Conservation (phyloP, 768 basidiomycete genomes). For the Calocera cornea region DNA sequence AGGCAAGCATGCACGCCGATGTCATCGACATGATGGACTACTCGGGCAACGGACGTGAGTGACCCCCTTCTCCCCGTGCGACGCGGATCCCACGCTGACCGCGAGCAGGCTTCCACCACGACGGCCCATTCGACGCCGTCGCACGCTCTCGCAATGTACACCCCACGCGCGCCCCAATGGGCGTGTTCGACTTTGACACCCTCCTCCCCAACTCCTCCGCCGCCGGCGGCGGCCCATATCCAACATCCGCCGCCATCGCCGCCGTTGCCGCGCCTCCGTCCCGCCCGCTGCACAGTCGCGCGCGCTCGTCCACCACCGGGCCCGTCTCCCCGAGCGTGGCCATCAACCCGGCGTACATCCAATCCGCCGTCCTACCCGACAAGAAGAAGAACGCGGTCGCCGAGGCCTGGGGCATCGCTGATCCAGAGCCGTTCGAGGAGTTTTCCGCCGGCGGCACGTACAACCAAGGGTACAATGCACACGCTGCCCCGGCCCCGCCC, state of each 20-base stretch:
- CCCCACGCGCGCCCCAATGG: constrained; percentile 66
- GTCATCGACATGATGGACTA: constrained; percentile 82
- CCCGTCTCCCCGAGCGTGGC: background rate
- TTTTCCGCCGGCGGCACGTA: constrained; percentile 72
- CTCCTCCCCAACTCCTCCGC: constrained; percentile 20
- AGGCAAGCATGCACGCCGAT: constrained; percentile 45
- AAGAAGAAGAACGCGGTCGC: constrained; percentile 81
- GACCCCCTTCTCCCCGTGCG: constrained; percentile 34
- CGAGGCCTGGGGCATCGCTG: constrained; percentile 87
- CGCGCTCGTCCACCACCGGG: background rate
- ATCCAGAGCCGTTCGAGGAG: constrained; percentile 82
- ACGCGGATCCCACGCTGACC: constrained; percentile 9
- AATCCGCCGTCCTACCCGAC: constrained; percentile 34
- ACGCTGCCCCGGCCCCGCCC: constrained; percentile 22
- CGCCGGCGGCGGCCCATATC: constrained; percentile 18
- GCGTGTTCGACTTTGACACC: constrained; percentile 38
- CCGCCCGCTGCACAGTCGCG: constrained; percentile 10
- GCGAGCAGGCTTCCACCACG: constrained; percentile 72
- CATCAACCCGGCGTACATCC: background rate
- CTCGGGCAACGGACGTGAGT: constrained; percentile 60
- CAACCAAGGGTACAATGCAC: constrained; percentile 48
- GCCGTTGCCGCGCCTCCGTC: constrained; percentile 10
- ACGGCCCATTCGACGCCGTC: constrained; percentile 84
- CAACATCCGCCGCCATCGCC: constrained; percentile 23
- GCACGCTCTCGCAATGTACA: constrained; percentile 79